Base-by-base conservation (phyloP, 371 early-diverging fungal species). In the Thermomucor indicae-seudaticae region DNA sequence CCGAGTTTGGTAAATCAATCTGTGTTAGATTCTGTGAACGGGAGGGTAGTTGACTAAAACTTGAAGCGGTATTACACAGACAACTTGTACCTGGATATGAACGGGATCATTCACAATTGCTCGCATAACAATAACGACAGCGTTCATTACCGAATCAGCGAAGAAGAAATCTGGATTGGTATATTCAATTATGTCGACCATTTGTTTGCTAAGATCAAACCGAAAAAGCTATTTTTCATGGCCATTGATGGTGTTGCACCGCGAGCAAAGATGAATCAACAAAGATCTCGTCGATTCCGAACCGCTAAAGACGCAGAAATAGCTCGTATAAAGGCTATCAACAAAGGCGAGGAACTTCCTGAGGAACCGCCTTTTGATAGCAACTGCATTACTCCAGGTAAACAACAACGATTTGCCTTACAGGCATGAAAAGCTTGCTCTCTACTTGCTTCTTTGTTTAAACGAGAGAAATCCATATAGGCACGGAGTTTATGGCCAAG, bases 231-330 rank as follows among this genome's bases (percentile, higher is more conserved):
- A 20, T 85, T 99, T 39, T 99, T 92, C 68, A 84, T 99, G 80
- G 97, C 98, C 20, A 78, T 91, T 48, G 99, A 99, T 74, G 99
- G 86, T 42, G 99, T 98, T 5, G 99, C 99, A 0, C 99, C 99
- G 4, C 72, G 98, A 45, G 99, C 99, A 25, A 99, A 99, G 72
- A 95, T 99, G 94, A 97, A 98, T 64, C 99, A 99, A 69, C 99
- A 99, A 71, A 93, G 99, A 37, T 83, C 93, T 8, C 83, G 99
- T 39, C 83, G 99, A 40, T 99, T 97, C 76, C 81, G 95, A 45
- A 85, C 97, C 0, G 96, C 97, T 2, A 84, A 85, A 55, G 98
- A 96, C 43, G 86, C 89, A 0, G 88, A 84, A 25, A 88, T 88
- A 37, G 62, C 76, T 4, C 72, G 70, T 37, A 63, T 64, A 42